A percentile compares a stretch with the other conserved stretches of the same genome.
phyloP scores from a whole-genome alignment of 129 eudicot species.

The Heracleum sosnowskyi region DNA sequence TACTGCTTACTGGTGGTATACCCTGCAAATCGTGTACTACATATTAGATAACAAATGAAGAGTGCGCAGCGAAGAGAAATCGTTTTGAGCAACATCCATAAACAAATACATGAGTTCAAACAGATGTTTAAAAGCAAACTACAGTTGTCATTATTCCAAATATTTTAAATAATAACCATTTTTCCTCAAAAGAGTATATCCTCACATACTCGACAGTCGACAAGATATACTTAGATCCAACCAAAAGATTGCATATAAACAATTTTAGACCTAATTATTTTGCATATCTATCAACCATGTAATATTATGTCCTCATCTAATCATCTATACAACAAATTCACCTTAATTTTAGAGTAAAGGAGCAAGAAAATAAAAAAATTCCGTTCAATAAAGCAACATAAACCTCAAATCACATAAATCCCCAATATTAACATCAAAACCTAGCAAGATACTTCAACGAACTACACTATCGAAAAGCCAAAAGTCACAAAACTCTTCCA shows the following conservation, averaged over 20 bases:
- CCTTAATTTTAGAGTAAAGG: not conserved
- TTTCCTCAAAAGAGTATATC: not conserved
- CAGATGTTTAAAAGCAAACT: not conserved
- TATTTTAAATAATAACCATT: not conserved
- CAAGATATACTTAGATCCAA: not conserved
- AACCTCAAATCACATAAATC: not conserved
- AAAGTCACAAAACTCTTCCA: not conserved
- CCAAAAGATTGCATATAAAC: not conserved
- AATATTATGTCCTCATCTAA: not conserved
- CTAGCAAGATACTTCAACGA: not conserved
- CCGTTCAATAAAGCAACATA: not conserved
- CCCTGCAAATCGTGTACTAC: constrained; percentile 41
- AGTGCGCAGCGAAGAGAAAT: not conserved
- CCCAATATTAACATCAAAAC: not conserved
- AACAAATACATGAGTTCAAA: not conserved
- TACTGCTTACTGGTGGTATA: constrained; percentile 46
- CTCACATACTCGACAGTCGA: not conserved
- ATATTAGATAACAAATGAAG: not conserved
- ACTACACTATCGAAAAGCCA: not conserved
- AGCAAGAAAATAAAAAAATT: not conserved
- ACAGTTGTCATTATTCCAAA: not conserved
- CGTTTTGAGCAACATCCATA: not conserved
- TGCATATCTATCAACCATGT: not conserved
- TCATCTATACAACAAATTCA: not conserved
- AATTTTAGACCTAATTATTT: not conserved